Percentiles rank a stretch among this genome's conserved stretches.
Evolutionary conservation across 2,329 filamentous ascomycete species (phyloP).

Genomic region (Talaromyces pinophilus): DNA sequence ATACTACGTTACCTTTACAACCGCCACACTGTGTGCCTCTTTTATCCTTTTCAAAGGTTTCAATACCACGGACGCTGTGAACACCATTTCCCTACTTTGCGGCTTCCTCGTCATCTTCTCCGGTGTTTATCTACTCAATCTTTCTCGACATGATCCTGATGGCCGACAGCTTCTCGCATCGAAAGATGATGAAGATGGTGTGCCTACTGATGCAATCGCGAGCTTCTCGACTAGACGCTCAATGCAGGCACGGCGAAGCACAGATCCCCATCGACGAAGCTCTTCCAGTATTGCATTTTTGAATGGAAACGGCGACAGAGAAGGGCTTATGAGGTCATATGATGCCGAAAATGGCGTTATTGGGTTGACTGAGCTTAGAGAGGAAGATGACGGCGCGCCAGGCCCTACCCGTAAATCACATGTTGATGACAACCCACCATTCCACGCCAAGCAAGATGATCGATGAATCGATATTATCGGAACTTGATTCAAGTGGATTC

Average conservation of each 20-base stretch:
- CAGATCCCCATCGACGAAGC: conserved; percentile 59
- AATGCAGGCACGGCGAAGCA: conserved; percentile 83
- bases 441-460: conserved; percentile 37
- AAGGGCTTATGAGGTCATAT: conserved; percentile 83
- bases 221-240: conserved; percentile 86
- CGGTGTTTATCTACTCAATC: conserved; percentile 91
- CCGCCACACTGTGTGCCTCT: conserved; percentile 86
- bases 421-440: conserved; percentile 30
- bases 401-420: conserved; percentile 39
- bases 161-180: conserved; percentile 67
- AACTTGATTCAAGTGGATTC: conserved; percentile 21
- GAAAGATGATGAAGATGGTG: conserved; percentile 61
- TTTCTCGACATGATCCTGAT: conserved; percentile 89
- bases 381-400: conserved; percentile 65
- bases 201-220: conserved; percentile 88
- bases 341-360: conserved; percentile 80
- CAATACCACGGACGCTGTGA: conserved; percentile 89
- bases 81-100: conserved; percentile 86
- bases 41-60: conserved; percentile 96
- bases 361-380: conserved; percentile 74
- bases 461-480: conserved; percentile 26
- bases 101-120: conserved; percentile 95
- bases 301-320: conserved; percentile 64
- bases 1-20: conserved; percentile 98
- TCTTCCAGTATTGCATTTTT: conserved; percentile 63